These are phyloP conservation scores for Emiliania huxleyi DNA, from an alignment of 78 protist genomes.

Conservation along the genomic window DNA sequence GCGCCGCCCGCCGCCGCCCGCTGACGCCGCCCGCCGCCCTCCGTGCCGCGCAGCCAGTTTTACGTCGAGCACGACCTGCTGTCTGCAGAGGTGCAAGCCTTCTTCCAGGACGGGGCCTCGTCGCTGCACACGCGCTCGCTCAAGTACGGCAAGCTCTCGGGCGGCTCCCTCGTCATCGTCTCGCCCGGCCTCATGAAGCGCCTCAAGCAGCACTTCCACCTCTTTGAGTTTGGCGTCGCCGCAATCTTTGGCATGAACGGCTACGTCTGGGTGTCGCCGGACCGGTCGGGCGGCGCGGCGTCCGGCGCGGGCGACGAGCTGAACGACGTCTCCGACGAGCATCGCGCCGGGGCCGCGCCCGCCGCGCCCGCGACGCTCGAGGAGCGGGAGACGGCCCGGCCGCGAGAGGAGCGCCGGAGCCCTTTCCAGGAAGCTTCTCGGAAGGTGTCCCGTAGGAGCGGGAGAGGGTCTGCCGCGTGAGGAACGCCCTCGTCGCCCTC, in stretches of 20 bases:
- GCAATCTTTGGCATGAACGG: conserved; percentile 27
- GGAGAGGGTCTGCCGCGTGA: not conserved
- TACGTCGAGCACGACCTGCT: conserved; percentile 25
- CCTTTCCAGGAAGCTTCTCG: too few species aligned
- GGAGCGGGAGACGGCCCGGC: not conserved
- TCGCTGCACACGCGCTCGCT: conserved; percentile 40
- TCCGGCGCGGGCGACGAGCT: not conserved
- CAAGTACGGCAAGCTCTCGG: conserved; percentile 41
- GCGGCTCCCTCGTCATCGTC: not conserved
- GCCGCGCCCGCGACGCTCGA: not conserved
- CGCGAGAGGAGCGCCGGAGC: not conserved
- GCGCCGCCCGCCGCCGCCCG: too few species aligned
- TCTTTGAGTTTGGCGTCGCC: not conserved
- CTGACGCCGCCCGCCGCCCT: too few species aligned
- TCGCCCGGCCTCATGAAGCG: conserved; percentile 4
- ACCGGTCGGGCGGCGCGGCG: not conserved
- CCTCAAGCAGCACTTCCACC: conserved; percentile 42
- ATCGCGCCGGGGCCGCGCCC: not conserved
- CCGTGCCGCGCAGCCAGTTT: too few species aligned
- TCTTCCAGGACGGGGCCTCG: conserved; percentile 35
- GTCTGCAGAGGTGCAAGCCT: conserved; percentile 32
- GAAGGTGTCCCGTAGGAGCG: too few species aligned
- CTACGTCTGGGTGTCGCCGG: not conserved
- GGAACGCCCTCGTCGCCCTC: not conserved
- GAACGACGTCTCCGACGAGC: not conserved